Base-by-base conservation (phyloP, 768 basidiomycete genomes). In the Russula ochroleuca region DNA sequence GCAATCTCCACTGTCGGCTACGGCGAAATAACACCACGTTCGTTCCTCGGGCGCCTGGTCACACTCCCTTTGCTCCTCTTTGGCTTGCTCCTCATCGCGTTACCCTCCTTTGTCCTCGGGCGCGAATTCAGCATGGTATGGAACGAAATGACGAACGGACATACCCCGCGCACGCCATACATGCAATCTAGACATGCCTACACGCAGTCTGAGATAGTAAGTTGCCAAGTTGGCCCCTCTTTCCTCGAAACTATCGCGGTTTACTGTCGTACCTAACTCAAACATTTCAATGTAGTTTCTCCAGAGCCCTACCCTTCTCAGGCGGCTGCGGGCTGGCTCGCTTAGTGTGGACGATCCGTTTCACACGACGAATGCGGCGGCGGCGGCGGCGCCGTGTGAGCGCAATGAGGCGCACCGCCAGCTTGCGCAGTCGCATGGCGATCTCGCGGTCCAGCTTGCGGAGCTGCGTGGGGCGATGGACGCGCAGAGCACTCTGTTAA, bases 1-100 rank as follows among this genome's bases (percentile, higher is more conserved):
- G 87, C 93, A 0, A 94, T 94, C 66, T 89, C 88, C 2, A 94
- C 93, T 0, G 90, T 93, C 1, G 92, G 94, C 14, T 96, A 94
- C 69, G 94, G 94, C 41, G 94, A 96, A 73, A 91, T 94, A 59
- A 92, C 90, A 0, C 94, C 94, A 0, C 83, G 90, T 14, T 92
- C 92, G 1, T 86, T 89, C 73, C 78, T 95, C n/a, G 94, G 94
- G 0, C 86, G 92, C 2, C 77, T 95, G 40, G 78, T 96, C 68
- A 93, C 94, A 0, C 76, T 95, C 1, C 94, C 94, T 0, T 81
- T 97, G 21, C 84, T 97, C 53, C 81, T 92, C 14, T 95, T 92
- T 68, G 94, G 94, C 3, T 79, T 96, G 11, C 80, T 97, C 0
- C 80, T 95, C 47, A 94, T 97, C 70, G 94, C 94, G 0, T 80